phyloP scores from a whole-genome alignment of 2,329 filamentous ascomycete species.

The Diaporthe sp. region DNA sequence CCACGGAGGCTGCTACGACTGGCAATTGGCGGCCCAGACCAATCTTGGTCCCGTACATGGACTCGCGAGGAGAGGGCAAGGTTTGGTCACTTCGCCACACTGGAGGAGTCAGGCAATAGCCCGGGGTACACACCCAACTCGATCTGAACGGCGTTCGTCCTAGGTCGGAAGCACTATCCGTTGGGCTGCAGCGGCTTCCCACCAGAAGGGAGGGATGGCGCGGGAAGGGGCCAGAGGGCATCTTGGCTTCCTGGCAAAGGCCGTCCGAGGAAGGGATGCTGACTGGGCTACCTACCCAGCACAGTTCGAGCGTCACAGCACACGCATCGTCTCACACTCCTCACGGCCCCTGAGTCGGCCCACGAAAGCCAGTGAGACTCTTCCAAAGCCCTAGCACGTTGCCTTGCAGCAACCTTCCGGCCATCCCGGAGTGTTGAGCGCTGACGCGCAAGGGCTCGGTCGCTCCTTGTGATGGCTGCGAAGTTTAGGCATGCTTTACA shows the following conservation, averaged over 20 bases:
- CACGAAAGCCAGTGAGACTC: slow-evolving; percentile 5
- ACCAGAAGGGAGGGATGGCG: not conserved
- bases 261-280: not conserved
- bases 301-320: slow-evolving; percentile 21
- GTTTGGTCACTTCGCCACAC: slow-evolving; percentile 13
- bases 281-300: not conserved
- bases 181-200: slow-evolving; percentile 14
- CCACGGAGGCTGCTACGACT: not conserved
- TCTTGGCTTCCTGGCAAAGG: slow-evolving; percentile 5
- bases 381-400: slow-evolving; percentile 18
- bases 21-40: not conserved
- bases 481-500: slow-evolving; percentile 18
- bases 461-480: slow-evolving; percentile 6
- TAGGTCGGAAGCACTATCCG: slow-evolving; percentile 22
- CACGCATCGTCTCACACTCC: slow-evolving; percentile 17
- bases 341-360: slow-evolving; percentile 14
- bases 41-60: not conserved
- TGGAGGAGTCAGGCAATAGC: not conserved
- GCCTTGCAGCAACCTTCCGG: slow-evolving; percentile 31
- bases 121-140: not conserved
- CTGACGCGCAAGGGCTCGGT: slow-evolving; percentile 12
- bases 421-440: not conserved
- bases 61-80: not conserved
- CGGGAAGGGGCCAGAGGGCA: not conserved
- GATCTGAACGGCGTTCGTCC: slow-evolving; percentile 28